A percentile compares a stretch with the other conserved stretches of the same genome.
phyloP scores from a whole-genome alignment of 1,284 basidiomycete genomes.

The Heterobasidion annosum region DNA sequence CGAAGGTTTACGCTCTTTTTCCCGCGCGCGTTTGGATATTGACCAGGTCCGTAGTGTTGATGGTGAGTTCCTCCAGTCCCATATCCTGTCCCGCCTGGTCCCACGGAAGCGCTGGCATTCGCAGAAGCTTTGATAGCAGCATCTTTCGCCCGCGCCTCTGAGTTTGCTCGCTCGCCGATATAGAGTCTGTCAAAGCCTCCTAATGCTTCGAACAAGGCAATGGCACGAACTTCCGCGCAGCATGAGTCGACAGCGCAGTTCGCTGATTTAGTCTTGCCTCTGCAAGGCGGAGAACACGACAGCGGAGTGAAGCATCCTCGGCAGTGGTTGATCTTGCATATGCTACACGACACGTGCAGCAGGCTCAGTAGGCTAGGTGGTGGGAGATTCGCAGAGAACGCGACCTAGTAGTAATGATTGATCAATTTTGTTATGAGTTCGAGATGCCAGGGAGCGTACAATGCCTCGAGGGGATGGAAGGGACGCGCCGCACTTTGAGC shows the following conservation, averaged over 20 bases:
- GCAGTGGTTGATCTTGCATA: constrained; percentile 36
- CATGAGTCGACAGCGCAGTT: constrained; percentile 29
- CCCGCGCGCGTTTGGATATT: constrained; percentile 6
- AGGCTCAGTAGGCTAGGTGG: constrained; percentile 27
- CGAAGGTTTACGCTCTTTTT: neutral
- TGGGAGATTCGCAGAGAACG: constrained; percentile 23
- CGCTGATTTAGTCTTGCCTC: constrained; percentile 23
- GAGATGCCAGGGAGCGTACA: constrained; percentile 17
- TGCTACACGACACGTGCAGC: constrained; percentile 32
- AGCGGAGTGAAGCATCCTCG: constrained; percentile 35
- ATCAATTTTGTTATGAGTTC: neutral
- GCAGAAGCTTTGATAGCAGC: constrained; percentile 15
- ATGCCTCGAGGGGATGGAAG: constrained; percentile 28
- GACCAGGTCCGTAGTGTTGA: neutral
- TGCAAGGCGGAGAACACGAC: constrained; percentile 30
- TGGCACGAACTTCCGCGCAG: constrained; percentile 36
- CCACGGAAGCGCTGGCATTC: constrained; percentile 21
- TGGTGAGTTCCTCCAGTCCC: constrained; percentile 14
- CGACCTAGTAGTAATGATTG: constrained; percentile 22
- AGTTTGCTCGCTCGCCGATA: constrained; percentile 28
- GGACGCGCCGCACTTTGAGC: constrained; percentile 25
- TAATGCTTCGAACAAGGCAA: constrained; percentile 40
- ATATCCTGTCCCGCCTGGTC: constrained; percentile 46
- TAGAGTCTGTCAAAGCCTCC: constrained; percentile 38
- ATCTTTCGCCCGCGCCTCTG: constrained; percentile 26